Conservation (phyloP, 306 rosid genomes). For the Acacia crassicarpa region DNA sequence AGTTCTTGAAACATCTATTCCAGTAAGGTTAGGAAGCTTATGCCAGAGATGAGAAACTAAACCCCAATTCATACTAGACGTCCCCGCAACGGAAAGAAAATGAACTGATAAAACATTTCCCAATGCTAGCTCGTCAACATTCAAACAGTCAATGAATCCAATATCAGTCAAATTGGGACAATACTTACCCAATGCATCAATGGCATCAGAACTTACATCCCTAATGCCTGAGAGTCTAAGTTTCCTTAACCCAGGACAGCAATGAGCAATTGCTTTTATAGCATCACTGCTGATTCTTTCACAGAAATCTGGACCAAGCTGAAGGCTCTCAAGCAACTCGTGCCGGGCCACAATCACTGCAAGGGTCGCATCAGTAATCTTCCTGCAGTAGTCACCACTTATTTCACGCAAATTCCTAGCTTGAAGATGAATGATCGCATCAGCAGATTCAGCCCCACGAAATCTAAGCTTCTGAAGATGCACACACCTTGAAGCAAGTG, state of each 20-base stretch:
- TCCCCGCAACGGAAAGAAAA: constrained; percentile 93
- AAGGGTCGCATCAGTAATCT: constrained; percentile 96
- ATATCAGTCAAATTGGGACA: constrained; percentile 78
- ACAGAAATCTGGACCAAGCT: constrained; percentile 99
- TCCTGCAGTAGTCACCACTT: constrained; percentile 96
- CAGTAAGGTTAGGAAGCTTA: constrained; percentile 78
- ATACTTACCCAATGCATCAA: constrained; percentile 71
- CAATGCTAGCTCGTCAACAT: constrained; percentile 80
- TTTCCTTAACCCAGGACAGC: constrained; percentile 75
- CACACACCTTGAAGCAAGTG: constrained; percentile 84
- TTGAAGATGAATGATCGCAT: constrained; percentile 77
- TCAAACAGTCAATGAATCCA: constrained; percentile 92
- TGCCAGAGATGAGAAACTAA: constrained; percentile 87
- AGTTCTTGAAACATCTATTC: constrained; percentile 94
- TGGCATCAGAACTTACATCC: constrained; percentile 85
- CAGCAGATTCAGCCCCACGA: constrained; percentile 98
- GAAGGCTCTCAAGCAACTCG: constrained; percentile 92
- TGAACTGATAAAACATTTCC: constrained; percentile 74
- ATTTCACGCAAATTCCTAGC: constrained; percentile 82
- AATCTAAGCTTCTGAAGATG: constrained; percentile 92
- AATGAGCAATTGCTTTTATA: constrained; percentile 79
- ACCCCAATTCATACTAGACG: constrained; percentile 86
- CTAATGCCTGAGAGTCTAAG: constrained; percentile 88
- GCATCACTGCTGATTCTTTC: constrained; percentile 99
- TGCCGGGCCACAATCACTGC: constrained; percentile 93